These are phyloP conservation scores for Tricholomella constricta DNA, from an alignment of 768 basidiomycete genomes.

Conservation along the genomic window DNA sequence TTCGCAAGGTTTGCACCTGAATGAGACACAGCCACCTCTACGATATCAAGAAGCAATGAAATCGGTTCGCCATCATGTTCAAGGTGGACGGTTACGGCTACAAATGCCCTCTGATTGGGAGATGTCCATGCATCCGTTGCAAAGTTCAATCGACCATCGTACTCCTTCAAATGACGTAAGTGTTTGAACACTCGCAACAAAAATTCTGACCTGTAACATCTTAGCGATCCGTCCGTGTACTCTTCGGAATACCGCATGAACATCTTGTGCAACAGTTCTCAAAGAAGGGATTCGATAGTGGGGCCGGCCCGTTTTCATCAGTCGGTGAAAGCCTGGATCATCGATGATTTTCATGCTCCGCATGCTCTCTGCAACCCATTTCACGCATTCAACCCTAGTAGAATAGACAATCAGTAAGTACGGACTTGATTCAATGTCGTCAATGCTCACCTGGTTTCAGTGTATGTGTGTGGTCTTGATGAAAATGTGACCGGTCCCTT, in stretches of 20 bases:
- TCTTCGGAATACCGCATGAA: slow-evolving; percentile 25
- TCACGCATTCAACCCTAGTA: too few species aligned
- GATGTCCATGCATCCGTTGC: slow-evolving; percentile 38
- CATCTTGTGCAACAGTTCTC: slow-evolving; percentile 29
- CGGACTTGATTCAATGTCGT: too few species aligned
- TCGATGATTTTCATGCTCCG: slow-evolving; percentile 31
- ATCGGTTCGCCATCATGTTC: slow-evolving; percentile 25
- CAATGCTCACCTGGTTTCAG: background rate
- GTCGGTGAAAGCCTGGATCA: slow-evolving; percentile 26
- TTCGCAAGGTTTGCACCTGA: background rate
- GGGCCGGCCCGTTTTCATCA: slow-evolving; percentile 34
- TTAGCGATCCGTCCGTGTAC: slow-evolving; percentile 22
- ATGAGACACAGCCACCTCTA: slow-evolving; percentile 27
- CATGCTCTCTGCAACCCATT: slow-evolving; percentile 32
- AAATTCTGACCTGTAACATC: slow-evolving; percentile 23
- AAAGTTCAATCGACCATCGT: slow-evolving; percentile 32
- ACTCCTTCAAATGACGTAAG: slow-evolving; percentile 19
- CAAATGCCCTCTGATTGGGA: slow-evolving; percentile 31
- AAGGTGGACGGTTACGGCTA: slow-evolving; percentile 31
- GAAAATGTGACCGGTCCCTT: too few species aligned
- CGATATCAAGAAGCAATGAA: slow-evolving; percentile 30
- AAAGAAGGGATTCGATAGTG: slow-evolving; percentile 30
- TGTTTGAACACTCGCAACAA: background rate
- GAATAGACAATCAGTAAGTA: too few species aligned
- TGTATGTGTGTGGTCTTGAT: too few species aligned